phyloP scores from a whole-genome alignment of 2,329 filamentous ascomycete genomes.

The Scopulariopsis brevicaulis region DNA sequence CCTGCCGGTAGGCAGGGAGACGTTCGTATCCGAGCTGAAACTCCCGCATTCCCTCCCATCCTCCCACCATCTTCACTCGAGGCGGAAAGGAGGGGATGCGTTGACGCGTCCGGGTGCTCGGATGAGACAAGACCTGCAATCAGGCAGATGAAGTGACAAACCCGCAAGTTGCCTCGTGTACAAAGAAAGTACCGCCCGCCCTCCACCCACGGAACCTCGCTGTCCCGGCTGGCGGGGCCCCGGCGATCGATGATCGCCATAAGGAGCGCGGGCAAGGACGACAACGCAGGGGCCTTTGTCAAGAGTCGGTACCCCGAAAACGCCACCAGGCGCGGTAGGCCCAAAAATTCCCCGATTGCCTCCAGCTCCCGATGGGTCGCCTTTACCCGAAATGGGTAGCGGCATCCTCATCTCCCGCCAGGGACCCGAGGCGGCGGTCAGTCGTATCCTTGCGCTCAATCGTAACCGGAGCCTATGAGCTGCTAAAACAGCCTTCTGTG shows the following conservation, averaged over 20 bases:
- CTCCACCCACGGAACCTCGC: background rate
- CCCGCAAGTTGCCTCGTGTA: background rate
- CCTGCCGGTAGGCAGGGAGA: background rate
- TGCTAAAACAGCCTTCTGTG: background rate
- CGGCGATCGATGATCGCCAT: background rate
- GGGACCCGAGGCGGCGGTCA: no score
- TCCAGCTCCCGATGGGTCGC: background rate
- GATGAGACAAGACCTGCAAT: background rate
- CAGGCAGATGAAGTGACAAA: background rate
- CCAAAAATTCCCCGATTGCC: background rate
- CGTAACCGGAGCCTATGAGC: no score
- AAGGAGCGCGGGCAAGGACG: background rate
- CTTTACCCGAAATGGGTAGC: background rate
- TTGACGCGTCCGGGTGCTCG: background rate
- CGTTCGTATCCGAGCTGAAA: background rate
- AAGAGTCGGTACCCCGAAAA: background rate
- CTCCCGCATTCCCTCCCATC: background rate
- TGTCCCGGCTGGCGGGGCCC: background rate
- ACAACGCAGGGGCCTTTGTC: background rate
- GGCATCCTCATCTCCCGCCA: background rate
- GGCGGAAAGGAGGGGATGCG: background rate
- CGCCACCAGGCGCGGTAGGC: no score
- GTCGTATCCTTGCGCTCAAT: no score
- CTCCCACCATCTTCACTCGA: background rate
- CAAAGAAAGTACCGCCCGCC: background rate